These are phyloP conservation scores for Hypoxylon fuscum DNA, from an alignment of 495 filamentous ascomycete genomes.

Conservation along the genomic window DNA sequence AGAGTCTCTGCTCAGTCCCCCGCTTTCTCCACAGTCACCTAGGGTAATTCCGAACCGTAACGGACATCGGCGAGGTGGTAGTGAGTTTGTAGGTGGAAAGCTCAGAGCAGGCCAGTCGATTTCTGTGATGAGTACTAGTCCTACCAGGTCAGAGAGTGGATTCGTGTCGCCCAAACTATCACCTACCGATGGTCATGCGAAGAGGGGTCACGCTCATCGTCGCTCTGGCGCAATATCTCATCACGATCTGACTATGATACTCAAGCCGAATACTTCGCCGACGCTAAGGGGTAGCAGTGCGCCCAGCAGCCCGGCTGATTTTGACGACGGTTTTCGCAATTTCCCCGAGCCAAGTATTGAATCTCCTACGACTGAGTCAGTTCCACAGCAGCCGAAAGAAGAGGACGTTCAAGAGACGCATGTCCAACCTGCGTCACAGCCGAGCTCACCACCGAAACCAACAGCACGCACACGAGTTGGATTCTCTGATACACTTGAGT, in stretches of 20 bases:
- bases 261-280: constrained; percentile 64
- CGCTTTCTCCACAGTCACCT: constrained; percentile 56
- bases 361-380: constrained; percentile 7
- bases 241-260: constrained; percentile 78
- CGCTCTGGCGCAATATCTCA: constrained; percentile 88
- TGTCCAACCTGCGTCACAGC: constrained; percentile 23
- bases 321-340: constrained; percentile 47
- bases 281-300: constrained; percentile 67
- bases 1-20: constrained; percentile 51
- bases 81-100: constrained; percentile 82
- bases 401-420: constrained; percentile 24
- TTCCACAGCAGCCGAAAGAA: constrained; percentile 8
- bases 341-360: constrained; percentile 43
- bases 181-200: constrained; percentile 55
- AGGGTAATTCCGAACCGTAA: constrained; percentile 55
- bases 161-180: constrained; percentile 59
- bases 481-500: constrained; percentile 70
- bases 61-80: constrained; percentile 74
- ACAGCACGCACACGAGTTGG: constrained; percentile 61
- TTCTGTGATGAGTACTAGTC: constrained; percentile 67
- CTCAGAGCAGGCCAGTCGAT: constrained; percentile 65
- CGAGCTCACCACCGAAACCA: constrained; percentile 49
- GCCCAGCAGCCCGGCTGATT: constrained; percentile 71
- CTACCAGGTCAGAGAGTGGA: constrained; percentile 68
- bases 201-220: constrained; percentile 82